phyloP scores from a whole-genome alignment of 2,329 filamentous ascomycete species.

The Nectriaceae sp. region DNA sequence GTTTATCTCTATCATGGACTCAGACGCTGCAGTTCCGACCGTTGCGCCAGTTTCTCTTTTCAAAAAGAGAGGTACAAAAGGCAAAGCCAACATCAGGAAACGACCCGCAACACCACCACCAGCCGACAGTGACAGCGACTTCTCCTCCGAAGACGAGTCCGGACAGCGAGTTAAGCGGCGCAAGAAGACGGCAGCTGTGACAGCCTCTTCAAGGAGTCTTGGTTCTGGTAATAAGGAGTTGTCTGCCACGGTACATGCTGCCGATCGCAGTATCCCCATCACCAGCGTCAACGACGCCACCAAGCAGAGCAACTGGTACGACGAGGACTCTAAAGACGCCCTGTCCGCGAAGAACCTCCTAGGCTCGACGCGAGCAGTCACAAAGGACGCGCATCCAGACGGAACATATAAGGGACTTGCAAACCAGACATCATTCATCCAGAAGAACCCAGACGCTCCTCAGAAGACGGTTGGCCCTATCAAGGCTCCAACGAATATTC shows the following conservation, averaged over 20 bases:
- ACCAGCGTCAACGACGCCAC: constrained; percentile 82
- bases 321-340: constrained; percentile 62
- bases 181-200: constrained; percentile 67
- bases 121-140: constrained; percentile 60
- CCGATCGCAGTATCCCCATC: constrained; percentile 64
- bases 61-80: constrained; percentile 82
- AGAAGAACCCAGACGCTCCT: constrained; percentile 77
- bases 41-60: constrained; percentile 66
- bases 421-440: constrained; percentile 73
- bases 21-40: constrained; percentile 21
- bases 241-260: constrained; percentile 56
- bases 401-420: constrained; percentile 78
- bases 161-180: constrained; percentile 79
- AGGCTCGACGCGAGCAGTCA: constrained; percentile 52
- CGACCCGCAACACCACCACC: constrained; percentile 77
- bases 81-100: constrained; percentile 78
- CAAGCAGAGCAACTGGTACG: constrained; percentile 86
- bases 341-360: constrained; percentile 56
- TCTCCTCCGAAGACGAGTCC: constrained; percentile 73
- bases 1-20: background rate
- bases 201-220: constrained; percentile 59
- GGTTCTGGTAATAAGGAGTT: constrained; percentile 38
- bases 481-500: constrained; percentile 85
- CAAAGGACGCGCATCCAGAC: constrained; percentile 45
- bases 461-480: constrained; percentile 76